phyloP scores from a whole-genome alignment of 2,329 filamentous ascomycete species.

The Nemania sp. region DNA sequence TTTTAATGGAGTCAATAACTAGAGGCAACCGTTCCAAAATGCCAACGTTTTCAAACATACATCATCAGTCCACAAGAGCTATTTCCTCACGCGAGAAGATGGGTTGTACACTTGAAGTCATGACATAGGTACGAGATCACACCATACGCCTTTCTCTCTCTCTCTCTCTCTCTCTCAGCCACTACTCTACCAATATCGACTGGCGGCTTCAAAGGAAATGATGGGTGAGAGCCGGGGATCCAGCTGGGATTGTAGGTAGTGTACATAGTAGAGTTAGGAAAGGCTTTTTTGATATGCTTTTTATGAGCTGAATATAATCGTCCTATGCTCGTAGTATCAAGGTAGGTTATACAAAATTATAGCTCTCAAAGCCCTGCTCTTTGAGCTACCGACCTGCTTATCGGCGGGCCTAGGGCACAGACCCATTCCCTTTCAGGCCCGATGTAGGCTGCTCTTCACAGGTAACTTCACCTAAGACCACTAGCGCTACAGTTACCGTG shows the following conservation, averaged over 20 bases:
- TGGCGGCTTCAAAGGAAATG: not conserved
- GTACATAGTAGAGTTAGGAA: not conserved
- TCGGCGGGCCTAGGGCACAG: too few relatives aligned
- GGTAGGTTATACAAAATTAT: too few relatives aligned
- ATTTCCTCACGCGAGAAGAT: slow-evolving; percentile 5
- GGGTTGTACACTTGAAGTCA: not conserved
- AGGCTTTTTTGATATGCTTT: not conserved
- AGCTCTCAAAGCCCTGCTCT: too few relatives aligned
- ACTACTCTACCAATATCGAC: not conserved
- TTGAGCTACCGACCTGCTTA: too few relatives aligned
- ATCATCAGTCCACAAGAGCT: slow-evolving; percentile 1
- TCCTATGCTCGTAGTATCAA: too few relatives aligned
- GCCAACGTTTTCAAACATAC: slow-evolving; percentile 27
- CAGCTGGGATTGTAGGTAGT: too few relatives aligned
- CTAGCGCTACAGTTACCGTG: too few relatives aligned
- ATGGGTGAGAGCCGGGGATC: not conserved
- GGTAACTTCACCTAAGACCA: too few relatives aligned
- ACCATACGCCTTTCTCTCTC: not conserved
- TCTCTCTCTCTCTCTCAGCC: not conserved
- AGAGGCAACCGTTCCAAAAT: slow-evolving; percentile 38
- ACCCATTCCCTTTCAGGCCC: too few relatives aligned
- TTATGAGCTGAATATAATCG: not conserved
- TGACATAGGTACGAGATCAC: not conserved
- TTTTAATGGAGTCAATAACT: slow-evolving; percentile 40
- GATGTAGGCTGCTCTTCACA: too few relatives aligned